phyloP scores from a whole-genome alignment of 176 grass and related monocot genomes.

The Coix lacrymajobi region DNA sequence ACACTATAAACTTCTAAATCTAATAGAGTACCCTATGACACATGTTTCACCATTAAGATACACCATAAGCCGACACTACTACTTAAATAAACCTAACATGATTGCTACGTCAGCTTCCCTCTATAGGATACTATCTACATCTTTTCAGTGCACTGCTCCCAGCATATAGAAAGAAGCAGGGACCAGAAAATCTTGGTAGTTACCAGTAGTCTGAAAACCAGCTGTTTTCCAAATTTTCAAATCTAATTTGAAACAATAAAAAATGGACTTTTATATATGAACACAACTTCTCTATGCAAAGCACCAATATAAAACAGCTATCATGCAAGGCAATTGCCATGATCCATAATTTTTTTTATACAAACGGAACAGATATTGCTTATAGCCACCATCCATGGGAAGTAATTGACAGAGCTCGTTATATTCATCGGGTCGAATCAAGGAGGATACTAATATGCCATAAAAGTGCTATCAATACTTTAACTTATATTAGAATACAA shows the following conservation, averaged over 20 bases:
- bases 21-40: background rate
- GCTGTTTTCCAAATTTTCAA: background rate
- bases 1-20: too few species aligned
- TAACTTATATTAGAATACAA: background rate
- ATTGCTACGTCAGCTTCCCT: background rate
- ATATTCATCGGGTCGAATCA: background rate
- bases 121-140: background rate
- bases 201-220: background rate
- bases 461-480: background rate
- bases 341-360: background rate
- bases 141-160: background rate
- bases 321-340: background rate
- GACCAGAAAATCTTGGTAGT: background rate
- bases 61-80: background rate
- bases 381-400: background rate
- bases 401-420: background rate
- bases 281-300: background rate
- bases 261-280: background rate
- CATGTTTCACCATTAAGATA: constrained; percentile 1
- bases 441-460: background rate
- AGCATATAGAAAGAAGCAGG: background rate
- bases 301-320: background rate
- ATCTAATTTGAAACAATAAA: background rate
- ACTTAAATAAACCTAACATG: background rate
- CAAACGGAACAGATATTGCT: background rate